phyloP scores from a whole-genome alignment of 2,329 filamentous ascomycete genomes.

The Colletotrichum chrysophilum region DNA sequence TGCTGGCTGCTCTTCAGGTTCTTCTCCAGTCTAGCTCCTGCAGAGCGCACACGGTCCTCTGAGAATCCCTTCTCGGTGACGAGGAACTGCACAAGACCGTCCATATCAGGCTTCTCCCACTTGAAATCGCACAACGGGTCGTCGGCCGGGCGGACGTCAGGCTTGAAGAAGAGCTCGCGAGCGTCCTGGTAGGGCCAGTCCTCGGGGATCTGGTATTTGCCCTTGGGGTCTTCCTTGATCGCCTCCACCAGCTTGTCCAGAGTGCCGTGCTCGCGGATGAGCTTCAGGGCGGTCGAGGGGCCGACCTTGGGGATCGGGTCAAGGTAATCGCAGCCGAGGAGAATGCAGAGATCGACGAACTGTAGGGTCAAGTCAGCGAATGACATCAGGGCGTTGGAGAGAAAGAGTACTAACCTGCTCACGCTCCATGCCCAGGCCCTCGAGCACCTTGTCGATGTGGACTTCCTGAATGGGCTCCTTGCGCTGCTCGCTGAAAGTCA shows the following conservation, averaged over 20 bases:
- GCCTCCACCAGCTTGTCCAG: slow-evolving; percentile 87
- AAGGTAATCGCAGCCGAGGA: slow-evolving; percentile 96
- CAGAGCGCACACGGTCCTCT: slow-evolving; percentile 87
- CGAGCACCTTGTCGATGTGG: slow-evolving; percentile 82
- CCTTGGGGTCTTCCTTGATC: slow-evolving; percentile 77
- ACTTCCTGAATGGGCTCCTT: slow-evolving; percentile 99
- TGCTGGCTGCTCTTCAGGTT: slow-evolving; percentile 92
- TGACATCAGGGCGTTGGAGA: not conserved
- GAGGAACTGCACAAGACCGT: slow-evolving; percentile 87
- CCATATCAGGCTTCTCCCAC: slow-evolving; percentile 92
- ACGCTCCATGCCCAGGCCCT: slow-evolving; percentile 86
- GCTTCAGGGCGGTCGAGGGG: slow-evolving; percentile 86
- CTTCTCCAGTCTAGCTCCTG: slow-evolving; percentile 81
- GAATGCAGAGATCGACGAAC: slow-evolving; percentile 98
- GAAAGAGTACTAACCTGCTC: slow-evolving; percentile 65
- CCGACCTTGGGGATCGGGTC: slow-evolving; percentile 96
- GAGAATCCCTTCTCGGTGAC: slow-evolving; percentile 96
- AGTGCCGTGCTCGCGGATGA: slow-evolving; percentile 89
- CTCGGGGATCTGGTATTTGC: slow-evolving; percentile 87
- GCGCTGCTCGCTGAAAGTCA: slow-evolving; percentile 96
- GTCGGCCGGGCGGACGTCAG: slow-evolving; percentile 84
- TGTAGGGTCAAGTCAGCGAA: not conserved
- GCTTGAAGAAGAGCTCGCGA: slow-evolving; percentile 87
- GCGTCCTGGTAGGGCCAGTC: slow-evolving; percentile 97
- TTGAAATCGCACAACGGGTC: slow-evolving; percentile 94